Evolutionary conservation across 257 asterid genomes (phyloP).

Genomic region (Penstemon davidsonii): DNA sequence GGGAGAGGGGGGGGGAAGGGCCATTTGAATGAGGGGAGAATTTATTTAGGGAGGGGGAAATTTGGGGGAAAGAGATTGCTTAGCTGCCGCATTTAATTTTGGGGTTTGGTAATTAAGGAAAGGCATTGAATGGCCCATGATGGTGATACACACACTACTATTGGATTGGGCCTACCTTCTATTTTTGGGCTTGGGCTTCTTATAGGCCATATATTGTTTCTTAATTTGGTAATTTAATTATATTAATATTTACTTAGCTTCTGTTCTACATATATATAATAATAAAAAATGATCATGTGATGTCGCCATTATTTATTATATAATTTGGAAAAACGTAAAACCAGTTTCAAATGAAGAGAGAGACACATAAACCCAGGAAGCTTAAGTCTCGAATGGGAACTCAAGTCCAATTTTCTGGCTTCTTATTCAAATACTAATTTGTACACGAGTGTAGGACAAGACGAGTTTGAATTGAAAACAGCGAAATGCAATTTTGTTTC

Average conservation of each 20-base stretch:
- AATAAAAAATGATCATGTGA: too few relatives aligned
- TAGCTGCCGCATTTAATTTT: conserved; percentile 63
- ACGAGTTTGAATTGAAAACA: not conserved
- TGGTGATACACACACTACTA: conserved; percentile 16
- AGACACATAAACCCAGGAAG: not conserved
- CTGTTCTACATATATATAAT: not conserved
- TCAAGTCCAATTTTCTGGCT: not conserved
- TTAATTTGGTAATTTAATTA: not conserved
- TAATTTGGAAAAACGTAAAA: not conserved
- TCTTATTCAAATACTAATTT: not conserved
- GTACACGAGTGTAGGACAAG: not conserved
- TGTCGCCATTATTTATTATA: too few relatives aligned
- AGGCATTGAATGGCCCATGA: conserved; percentile 51
- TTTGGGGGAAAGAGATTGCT: conserved; percentile 40
- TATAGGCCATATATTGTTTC: too few relatives aligned
- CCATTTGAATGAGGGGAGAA: conserved; percentile 33
- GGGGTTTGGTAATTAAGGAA: conserved; percentile 42
- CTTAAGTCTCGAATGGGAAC: conserved; percentile 20
- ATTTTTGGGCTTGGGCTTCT: too few relatives aligned
- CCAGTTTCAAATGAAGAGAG: too few relatives aligned
- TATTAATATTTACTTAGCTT: not conserved
- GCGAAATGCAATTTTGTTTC: conserved; percentile 18
- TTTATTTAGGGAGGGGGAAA: conserved; percentile 29
- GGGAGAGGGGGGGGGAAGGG: conserved; percentile 36
- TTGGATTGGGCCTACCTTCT: not conserved